phyloP scores from a whole-genome alignment of 495 filamentous ascomycete genomes.

The Saxophila tyrrhenica region DNA sequence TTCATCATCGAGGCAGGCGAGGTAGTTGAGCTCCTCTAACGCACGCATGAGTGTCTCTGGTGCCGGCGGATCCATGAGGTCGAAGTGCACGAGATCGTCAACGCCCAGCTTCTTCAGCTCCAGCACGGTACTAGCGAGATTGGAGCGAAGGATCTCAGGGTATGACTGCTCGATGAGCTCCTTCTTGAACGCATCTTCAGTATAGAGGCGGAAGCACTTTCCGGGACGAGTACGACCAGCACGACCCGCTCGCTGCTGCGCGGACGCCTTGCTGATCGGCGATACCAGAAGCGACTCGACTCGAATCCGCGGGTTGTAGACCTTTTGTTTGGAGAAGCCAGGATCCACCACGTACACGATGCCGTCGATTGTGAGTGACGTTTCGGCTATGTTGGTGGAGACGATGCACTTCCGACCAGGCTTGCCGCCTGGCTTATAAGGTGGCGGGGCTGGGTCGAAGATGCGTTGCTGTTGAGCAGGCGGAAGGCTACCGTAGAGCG shows the following conservation, averaged over 20 bases:
- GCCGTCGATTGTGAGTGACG: conserved; percentile 92
- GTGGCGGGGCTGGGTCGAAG: conserved; percentile 75
- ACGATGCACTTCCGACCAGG: conserved; percentile 94
- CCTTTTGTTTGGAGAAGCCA: conserved; percentile 98
- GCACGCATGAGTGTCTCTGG: conserved; percentile 98
- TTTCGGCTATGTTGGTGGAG: conserved; percentile 97
- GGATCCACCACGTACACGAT: conserved; percentile 99
- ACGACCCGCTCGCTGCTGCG: conserved; percentile 94
- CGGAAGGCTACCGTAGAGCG: conserved; percentile 87
- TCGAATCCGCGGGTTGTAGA: conserved; percentile 93
- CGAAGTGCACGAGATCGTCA: conserved; percentile 94
- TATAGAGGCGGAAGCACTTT: conserved; percentile 96
- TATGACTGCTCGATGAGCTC: conserved; percentile 95
- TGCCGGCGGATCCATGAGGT: conserved; percentile 96
- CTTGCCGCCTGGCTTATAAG: conserved; percentile 59
- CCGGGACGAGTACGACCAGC: conserved; percentile 94
- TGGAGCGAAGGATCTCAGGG: conserved; percentile 89
- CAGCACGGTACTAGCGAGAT: conserved; percentile 84
- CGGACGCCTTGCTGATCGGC: conserved; percentile 96
- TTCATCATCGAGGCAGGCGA: conserved; percentile 93
- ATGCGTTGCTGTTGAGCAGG: conserved; percentile 88
- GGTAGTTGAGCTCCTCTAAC: conserved; percentile 92
- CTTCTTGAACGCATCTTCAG: conserved; percentile 92
- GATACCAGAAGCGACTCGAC: conserved; percentile 94
- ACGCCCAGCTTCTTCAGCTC: conserved; percentile 97